Base-by-base conservation (phyloP, 306 rosid genomes). In the Sechiopsis laciniata region DNA sequence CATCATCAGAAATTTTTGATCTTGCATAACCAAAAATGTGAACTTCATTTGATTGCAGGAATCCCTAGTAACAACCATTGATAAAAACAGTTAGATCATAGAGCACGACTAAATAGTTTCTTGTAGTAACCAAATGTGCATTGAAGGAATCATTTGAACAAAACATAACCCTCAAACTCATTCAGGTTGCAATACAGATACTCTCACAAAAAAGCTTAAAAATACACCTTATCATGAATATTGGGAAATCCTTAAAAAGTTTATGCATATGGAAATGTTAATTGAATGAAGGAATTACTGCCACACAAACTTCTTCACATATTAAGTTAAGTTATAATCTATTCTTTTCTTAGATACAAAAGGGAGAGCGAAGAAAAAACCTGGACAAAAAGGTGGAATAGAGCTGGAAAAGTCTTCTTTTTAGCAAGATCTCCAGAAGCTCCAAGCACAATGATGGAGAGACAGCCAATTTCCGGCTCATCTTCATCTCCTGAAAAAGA, bases 361-460 rank as follows among this genome's bases (percentile, higher is more conserved):
- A 42, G 78, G 52, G 21, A 17, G 37, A 22, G 6, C 52, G 9
- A 26, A 22, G 16, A 53, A 11, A 29, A 72, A 65, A 90, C 99
- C 99, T 91, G 99, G 53, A 57, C 83, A 75, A 82, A 94, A 32
- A 94, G 92, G 81, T 88, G 74, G 80, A 84, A 94, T 12, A 94
- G 96, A 26, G 99, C 99, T 2, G 99, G 99, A 75, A 94, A 94
- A 52, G 99, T 94, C 87, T 94, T 94, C 88, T 91, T 94, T 81
- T 89, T 94, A 78, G 99, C 99, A 80, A 94, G 99, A 85, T 94
- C 99, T 67, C 99, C 97, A 17, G 97, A 94, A 54, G 99, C 97
- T 46, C 99, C 99, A 40, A 94, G 99, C 79, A 94, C 97, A 37
- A 91, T 59, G 32, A 94, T 89, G 65, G 97, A 86, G 64, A 94